Conservation (phyloP, 2,329 filamentous ascomycete species). For the Xylariaceae sp. region DNA sequence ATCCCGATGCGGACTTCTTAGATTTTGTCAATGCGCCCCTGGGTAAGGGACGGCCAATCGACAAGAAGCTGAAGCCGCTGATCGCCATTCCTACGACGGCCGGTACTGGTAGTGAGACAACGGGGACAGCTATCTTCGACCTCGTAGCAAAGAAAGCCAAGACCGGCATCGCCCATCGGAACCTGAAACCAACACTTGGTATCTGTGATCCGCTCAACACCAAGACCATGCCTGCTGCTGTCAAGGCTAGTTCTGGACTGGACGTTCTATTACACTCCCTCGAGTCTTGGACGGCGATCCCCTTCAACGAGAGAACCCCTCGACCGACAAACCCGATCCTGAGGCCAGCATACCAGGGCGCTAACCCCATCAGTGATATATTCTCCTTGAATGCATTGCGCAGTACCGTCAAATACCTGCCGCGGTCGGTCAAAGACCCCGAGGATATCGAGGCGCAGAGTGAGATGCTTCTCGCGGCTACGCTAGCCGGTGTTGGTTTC, state of each 20-base stretch:
- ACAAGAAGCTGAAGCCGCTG: slow-evolving; percentile 65
- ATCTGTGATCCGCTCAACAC: slow-evolving; percentile 87
- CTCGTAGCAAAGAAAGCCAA: slow-evolving; percentile 85
- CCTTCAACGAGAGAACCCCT: slow-evolving; percentile 80
- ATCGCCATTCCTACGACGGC: slow-evolving; percentile 83
- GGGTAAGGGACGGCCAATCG: slow-evolving; percentile 75
- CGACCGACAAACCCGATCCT: slow-evolving; percentile 85
- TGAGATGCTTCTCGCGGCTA: slow-evolving; percentile 93
- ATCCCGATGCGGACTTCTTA: slow-evolving; percentile 87
- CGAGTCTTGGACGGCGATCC: slow-evolving; percentile 97
- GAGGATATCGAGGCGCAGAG: slow-evolving; percentile 90
- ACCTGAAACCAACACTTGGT: slow-evolving; percentile 90
- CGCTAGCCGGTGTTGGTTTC: slow-evolving; percentile 90
- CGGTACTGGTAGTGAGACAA: slow-evolving; percentile 88
- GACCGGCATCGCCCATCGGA: slow-evolving; percentile 92
- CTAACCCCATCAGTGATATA: slow-evolving; percentile 96
- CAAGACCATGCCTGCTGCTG: slow-evolving; percentile 88
- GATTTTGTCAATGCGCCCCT: slow-evolving; percentile 97
- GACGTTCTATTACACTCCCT: slow-evolving; percentile 94
- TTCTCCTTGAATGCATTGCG: slow-evolving; percentile 85
- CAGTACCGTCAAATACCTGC: slow-evolving; percentile 86
- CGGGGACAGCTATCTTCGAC: slow-evolving; percentile 96
- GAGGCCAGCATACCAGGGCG: slow-evolving; percentile 90
- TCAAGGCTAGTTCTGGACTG: slow-evolving; percentile 85
- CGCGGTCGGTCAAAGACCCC: slow-evolving; percentile 78